Percentiles rank a stretch among this genome's conserved stretches.
Conservation (phyloP, 2,329 filamentous ascomycete genomes). For the Trichoderma pleuroti region DNA sequence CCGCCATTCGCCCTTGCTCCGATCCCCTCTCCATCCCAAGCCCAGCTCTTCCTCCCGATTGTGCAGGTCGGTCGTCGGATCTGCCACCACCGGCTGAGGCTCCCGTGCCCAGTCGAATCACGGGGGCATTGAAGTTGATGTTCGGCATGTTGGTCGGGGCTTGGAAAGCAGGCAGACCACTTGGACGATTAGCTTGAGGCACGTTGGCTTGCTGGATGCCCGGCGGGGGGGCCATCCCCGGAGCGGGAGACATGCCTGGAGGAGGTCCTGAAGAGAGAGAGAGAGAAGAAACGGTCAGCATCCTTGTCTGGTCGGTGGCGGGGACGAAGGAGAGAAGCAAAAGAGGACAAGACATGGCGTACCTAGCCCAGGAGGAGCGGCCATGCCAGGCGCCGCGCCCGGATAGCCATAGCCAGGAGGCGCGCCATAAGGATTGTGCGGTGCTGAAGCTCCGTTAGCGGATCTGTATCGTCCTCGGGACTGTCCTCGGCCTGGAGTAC, state of each 20-base stretch:
- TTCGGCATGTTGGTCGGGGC: conserved; percentile 89
- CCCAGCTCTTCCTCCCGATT: conserved; percentile 42
- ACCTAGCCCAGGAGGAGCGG: conserved; percentile 80
- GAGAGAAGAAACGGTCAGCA: conserved; percentile 6
- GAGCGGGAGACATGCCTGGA: conserved; percentile 75
- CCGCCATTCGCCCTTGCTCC: conserved; percentile 64
- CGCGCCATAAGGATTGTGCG: conserved; percentile 61
- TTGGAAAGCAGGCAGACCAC: conserved; percentile 80
- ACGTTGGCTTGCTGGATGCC: conserved; percentile 72
- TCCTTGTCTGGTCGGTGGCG: background rate
- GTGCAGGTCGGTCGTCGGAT: conserved; percentile 34
- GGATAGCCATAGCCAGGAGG: conserved; percentile 73
- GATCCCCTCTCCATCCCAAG: conserved; percentile 61
- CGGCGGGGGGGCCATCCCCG: conserved; percentile 74
- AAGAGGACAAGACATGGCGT: conserved; percentile 34
- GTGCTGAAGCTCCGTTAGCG: conserved; percentile 13
- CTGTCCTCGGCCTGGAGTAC: conserved; percentile 31
- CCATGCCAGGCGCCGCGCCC: conserved; percentile 62
- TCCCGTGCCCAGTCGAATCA: conserved; percentile 87
- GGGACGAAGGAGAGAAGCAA: background rate
- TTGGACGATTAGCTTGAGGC: conserved; percentile 75
- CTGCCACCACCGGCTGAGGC: conserved; percentile 52
- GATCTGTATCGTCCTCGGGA: conserved; percentile 21
- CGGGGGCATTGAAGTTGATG: conserved; percentile 96
- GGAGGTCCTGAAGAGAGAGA: conserved; percentile 57